Conservation (phyloP, 2,329 filamentous ascomycete genomes). For the Colletotrichum neosansevieriae region DNA sequence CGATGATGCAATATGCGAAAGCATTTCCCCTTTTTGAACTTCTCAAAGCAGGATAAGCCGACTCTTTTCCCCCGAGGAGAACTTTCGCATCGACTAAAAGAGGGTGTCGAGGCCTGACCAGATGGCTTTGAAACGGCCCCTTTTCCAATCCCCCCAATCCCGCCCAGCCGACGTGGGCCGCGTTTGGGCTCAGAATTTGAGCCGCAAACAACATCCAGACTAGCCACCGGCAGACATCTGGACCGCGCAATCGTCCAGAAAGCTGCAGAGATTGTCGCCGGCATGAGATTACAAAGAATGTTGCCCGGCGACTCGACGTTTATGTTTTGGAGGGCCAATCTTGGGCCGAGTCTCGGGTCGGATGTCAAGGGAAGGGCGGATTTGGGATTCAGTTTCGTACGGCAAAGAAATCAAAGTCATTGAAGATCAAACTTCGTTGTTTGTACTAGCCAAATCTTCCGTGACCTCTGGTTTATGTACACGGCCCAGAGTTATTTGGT, state of each 20-base stretch:
- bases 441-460: conserved; percentile 6
- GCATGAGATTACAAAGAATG: background rate
- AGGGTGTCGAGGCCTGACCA: background rate
- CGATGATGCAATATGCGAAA: background rate
- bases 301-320: no score
- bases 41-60: background rate
- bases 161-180: background rate
- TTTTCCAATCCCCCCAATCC: background rate
- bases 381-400: no score
- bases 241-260: background rate
- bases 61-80: background rate
- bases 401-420: background rate
- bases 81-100: background rate
- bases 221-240: background rate
- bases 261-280: background rate
- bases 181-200: conserved; percentile 19
- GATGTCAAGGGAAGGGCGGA: background rate
- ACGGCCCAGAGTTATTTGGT: background rate
- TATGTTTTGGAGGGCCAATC: background rate
- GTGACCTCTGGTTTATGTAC: background rate
- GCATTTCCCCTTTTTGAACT: background rate
- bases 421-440: background rate
- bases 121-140: background rate
- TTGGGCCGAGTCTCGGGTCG: background rate
- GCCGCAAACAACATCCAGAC: conserved; percentile 23